Evolutionary conservation across 2,329 filamentous ascomycete species (phyloP), one percentile per base, ranked within the genome.

Genomic region (Colletotrichum sp.): DNA sequence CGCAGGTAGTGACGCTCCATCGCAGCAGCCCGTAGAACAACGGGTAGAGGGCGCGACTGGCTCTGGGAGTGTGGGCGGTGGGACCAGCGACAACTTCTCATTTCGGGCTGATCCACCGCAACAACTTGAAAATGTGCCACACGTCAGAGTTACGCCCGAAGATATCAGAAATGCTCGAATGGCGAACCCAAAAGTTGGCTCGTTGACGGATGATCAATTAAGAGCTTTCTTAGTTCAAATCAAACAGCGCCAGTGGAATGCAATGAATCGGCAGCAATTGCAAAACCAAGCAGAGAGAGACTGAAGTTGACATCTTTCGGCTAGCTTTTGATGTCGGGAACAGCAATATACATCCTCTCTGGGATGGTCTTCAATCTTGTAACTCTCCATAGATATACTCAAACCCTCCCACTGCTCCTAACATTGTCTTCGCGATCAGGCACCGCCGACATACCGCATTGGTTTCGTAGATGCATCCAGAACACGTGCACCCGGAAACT

Each of bases 151-250:
- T 0, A 49, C 44, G n/a, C 44, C n/a, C 19, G 19, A 52, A 22
- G 44, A 52, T 19, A 52, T 52, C n/a, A 52, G n/a, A 22, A 52
- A 52, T 52, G n/a, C 6, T 22, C 44, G 44, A 22, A 13, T 13
- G n/a, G n/a, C 11, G 44, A 52, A 52, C 44, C 44, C 44, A 22
- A 0, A 13, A 13, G 1, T 22, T 22, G 1, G 2, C 0, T 52
- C 44, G 11, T 52, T 52, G 2, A 52, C 44, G 12, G 44, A 52
- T 52, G n/a, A 52, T 2, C 44, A 52, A 22, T 22, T 52, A 7
- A 22, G 11, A 8, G 11, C 44, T 52, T 52, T 52, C 44, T 2
- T 52, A 0, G 11, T 13, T 4, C n/a, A 8, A 7, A 22, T 52
- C 2, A 52, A 52, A 52, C n/a, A 12, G 19, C 39, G 39, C 19